Evolutionary conservation across 108 stramenopile species (phyloP), one percentile per base, ranked within the genome.

Genomic region (Fragilariopsis cylindrus): DNA sequence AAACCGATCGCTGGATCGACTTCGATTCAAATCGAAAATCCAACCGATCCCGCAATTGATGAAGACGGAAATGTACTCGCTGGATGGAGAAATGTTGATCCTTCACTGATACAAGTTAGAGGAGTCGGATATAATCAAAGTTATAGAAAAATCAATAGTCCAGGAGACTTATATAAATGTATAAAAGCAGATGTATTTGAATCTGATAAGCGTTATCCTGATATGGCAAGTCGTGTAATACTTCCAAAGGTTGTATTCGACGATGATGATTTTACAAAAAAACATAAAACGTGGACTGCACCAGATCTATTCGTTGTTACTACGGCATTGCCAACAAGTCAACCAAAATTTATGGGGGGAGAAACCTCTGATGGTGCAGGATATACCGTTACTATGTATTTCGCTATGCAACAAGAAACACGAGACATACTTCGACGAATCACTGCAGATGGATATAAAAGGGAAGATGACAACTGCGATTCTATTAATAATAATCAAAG

Each of bases 271-370:
- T 30, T 30, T 0, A 52, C 13, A 1, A 49, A 64, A 18, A 57
- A 72, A 15, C 48, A 21, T 15, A 91, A 85, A 57, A 87, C 88
- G 8, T 94, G 93, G 93, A 81, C 82, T 64, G 69, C 85, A 56
- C 91, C 93, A n/a, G 93, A 94, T 69, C 67, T 84, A 2, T 91
- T 94, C 64, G 71, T 91, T 7, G 73, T 91, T 12, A 85, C 82
- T 13, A 66, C 92, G 43, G 60, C 90, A 6, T 70, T 94, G 40
- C 93, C 93, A 44, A 94, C 89, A 3, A 90, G 92, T 73, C 86
- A 87, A 5, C 90, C 91, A 3, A 84, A 73, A 45, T 73, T 94
- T 55, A 82, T 76, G 9, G 21, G 21, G 21, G 60, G 70, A 11
- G 58, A 69, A 15, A 54, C 69, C 1, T 77, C 84, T 42, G 85